Percentiles rank a stretch among this genome's conserved stretches.
Conservation (phyloP, 108 stramenopile genomes). For the Skeletonema potamos region DNA sequence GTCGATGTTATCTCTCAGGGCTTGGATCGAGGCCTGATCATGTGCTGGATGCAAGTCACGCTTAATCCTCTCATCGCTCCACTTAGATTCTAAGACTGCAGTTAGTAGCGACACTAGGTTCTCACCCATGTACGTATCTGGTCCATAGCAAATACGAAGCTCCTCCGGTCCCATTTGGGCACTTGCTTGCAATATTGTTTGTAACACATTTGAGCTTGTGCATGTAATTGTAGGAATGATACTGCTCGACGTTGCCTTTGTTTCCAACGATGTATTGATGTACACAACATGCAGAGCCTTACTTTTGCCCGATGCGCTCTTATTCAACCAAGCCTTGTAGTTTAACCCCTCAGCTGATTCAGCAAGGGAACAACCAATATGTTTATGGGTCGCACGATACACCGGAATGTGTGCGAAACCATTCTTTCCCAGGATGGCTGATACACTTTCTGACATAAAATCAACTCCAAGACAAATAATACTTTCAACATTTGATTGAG, state of each 20-base stretch:
- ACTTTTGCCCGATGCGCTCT: conserved; percentile 21
- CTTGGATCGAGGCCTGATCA: conserved; percentile 48
- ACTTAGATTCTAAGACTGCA: conserved; percentile 43
- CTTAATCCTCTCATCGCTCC: conserved; percentile 71
- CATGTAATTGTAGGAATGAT: conserved; percentile 95
- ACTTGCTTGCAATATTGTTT: conserved; percentile 88
- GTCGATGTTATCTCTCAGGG: conserved; percentile 57
- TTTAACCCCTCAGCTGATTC: conserved; percentile 84
- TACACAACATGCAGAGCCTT: conserved; percentile 87
- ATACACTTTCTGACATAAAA: conserved; percentile 93
- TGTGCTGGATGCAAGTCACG: conserved; percentile 71
- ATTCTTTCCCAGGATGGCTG: conserved; percentile 80
- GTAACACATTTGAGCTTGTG: conserved; percentile 89
- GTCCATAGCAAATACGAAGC: conserved; percentile 86
- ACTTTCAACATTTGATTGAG: conserved; percentile 36
- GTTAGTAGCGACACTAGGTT: conserved; percentile 81
- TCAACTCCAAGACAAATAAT: conserved; percentile 93
- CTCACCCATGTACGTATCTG: conserved; percentile 96
- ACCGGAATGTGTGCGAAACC: conserved; percentile 80
- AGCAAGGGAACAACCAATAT: conserved; percentile 91
- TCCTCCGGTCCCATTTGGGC: conserved; percentile 69
- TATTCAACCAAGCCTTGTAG: conserved; percentile 84
- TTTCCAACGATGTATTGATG: conserved; percentile 95
- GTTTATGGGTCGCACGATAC: conserved; percentile 69
- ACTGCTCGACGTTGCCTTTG: conserved; percentile 79